Evolutionary conservation across 805 yeast species (phyloP), one percentile per base, ranked within the genome.

Genomic region (Yamadazyma kitorensis): DNA sequence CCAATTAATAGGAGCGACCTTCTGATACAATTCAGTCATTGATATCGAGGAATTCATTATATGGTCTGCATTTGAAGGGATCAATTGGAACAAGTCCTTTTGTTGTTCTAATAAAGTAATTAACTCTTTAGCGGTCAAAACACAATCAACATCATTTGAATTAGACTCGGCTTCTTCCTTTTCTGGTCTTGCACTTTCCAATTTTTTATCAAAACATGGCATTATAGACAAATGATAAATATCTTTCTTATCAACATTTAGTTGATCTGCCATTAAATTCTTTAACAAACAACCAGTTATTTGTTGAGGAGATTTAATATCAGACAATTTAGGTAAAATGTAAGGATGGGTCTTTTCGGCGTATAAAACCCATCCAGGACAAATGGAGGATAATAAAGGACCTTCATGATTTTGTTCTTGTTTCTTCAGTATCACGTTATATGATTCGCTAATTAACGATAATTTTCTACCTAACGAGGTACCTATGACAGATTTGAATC

Each of bases 141-240:
- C 98, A 63, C 96, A 86, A 55, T 93, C 97, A 9, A 93, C 97
- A 50, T 87, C 96, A 2, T 44, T 43, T 11, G 14, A 31, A 14
- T 35, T 31, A 8, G 9, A 12, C 11, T 33, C 43, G 7, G 41
- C 52, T 4, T 45, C 57, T 13, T 60, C 68, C 33, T 70, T 63
- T 44, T 86, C 96, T 0, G 85, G 81, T 41, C 98, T 71, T 3
- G 95, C 88, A 17, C 96, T 93, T 62, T 93, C 98, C 26, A 89
- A 70, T 57, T 93, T 93, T 61, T 93, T 93, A 57, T 93, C 98
- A 56, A 93, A 93, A 50, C 98, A 91, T 2, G 98, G 98, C 98
- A 91, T 91, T 14, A 93, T 68, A 6, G 93, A 75, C 35, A 93
- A 60, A 55, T 91, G 97, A 52, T 86, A 93, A 0, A 88, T 61